These are phyloP conservation scores for Saccharata proteae DNA, from an alignment of 2,329 filamentous ascomycete genomes.

Conservation along the genomic window DNA sequence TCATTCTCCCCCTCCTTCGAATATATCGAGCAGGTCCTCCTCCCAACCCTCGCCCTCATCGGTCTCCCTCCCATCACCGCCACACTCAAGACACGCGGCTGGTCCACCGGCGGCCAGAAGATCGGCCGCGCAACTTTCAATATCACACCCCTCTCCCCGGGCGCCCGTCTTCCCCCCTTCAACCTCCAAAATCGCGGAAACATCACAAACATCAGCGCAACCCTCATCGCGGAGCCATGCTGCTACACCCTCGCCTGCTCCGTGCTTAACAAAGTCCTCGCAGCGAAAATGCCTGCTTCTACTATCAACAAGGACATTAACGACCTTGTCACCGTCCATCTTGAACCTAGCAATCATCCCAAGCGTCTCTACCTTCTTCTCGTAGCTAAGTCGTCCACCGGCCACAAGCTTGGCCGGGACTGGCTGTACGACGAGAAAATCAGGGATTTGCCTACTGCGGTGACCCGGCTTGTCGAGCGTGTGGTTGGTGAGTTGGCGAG, in stretches of 20 bases:
- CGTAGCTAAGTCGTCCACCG: conserved; percentile 38
- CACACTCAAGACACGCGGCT: conserved; percentile 38
- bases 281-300: conserved; percentile 13
- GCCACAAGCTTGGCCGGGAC: conserved; percentile 40
- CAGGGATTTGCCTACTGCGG: conserved; percentile 10
- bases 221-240: conserved; percentile 24
- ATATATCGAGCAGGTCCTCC: conserved; percentile 43
- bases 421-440: conserved; percentile 27
- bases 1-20: conserved; percentile 43
- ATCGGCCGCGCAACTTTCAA: conserved; percentile 40
- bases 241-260: conserved; percentile 19
- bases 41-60: conserved; percentile 39
- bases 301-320: conserved; percentile 12
- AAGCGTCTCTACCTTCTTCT: conserved; percentile 43
- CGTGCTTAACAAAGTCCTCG: conserved; percentile 14
- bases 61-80: conserved; percentile 37
- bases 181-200: conserved; percentile 17
- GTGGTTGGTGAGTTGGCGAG: conserved; percentile 33
- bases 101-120: conserved; percentile 34
- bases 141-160: conserved; percentile 29
- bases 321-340: conserved; percentile 9
- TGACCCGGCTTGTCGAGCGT: conserved; percentile 27
- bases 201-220: conserved; percentile 20
- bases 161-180: conserved; percentile 23
- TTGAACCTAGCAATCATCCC: conserved; percentile 31